These are phyloP conservation scores for Auriscalpium microsporum DNA, from an alignment of 768 basidiomycete genomes.

Conservation along the genomic window DNA sequence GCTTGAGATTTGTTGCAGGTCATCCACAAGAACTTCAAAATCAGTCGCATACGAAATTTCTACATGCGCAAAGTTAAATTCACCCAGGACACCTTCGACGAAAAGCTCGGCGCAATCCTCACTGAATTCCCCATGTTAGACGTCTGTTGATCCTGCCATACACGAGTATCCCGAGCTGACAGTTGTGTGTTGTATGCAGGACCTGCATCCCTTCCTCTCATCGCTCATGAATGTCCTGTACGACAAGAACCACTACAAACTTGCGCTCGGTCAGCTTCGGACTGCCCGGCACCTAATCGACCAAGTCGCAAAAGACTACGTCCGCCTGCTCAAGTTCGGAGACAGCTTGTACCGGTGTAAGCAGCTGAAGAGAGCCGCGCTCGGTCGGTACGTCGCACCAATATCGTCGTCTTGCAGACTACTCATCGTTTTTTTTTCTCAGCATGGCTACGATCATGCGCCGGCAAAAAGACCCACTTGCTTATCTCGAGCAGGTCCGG, in stretches of 20 bases:
- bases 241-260: constrained; percentile 99
- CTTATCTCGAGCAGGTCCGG: constrained; percentile 97
- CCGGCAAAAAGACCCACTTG: constrained; percentile 95
- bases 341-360: constrained; percentile 98
- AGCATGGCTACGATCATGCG: constrained; percentile 99
- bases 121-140: constrained; percentile 97
- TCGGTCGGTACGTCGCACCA: constrained; percentile 70
- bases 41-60: constrained; percentile 93
- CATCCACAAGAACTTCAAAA: constrained; percentile 99
- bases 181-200: constrained; percentile 29
- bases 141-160: constrained; percentile 39
- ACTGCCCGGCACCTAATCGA: constrained; percentile 95
- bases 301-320: constrained; percentile 95
- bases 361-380: constrained; percentile 93
- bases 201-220: constrained; percentile 92
- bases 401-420: background rate
- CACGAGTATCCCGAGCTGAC: background rate
- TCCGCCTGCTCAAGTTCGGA: constrained; percentile 93
- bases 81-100: constrained; percentile 93
- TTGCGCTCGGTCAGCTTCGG: constrained; percentile 93
- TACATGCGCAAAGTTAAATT: constrained; percentile 99
- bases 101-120: constrained; percentile 88
- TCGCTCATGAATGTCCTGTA: constrained; percentile 97
- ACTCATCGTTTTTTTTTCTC: background rate
- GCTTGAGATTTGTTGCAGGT: constrained; percentile 39